These are phyloP conservation scores for Dalbergia oliveri DNA, from an alignment of 306 rosid species.

Conservation along the genomic window DNA sequence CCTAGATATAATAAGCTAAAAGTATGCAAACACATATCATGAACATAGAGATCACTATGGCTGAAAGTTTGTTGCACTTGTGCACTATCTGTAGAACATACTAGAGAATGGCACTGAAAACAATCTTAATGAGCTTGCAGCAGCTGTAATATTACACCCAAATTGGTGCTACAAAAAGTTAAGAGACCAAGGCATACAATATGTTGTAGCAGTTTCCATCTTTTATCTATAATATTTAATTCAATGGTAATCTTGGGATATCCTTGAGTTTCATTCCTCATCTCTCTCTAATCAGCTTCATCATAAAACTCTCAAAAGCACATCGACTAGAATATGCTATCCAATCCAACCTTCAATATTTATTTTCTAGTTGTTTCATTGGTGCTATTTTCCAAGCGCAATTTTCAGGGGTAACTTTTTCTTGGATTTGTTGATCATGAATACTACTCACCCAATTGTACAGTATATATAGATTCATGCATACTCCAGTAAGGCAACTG, in stretches of 20 bases:
- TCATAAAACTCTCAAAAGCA: constrained; percentile 31
- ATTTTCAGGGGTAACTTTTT: constrained; percentile 10
- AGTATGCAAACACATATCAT: background rate
- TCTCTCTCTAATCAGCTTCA: background rate
- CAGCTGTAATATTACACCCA: constrained; percentile 26
- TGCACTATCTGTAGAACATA: constrained; percentile 12
- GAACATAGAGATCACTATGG: background rate
- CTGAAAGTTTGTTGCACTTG: constrained; percentile 12
- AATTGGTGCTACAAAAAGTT: constrained; percentile 3
- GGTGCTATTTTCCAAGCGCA: background rate
- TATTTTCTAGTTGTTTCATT: constrained; percentile 4
- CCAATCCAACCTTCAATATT: constrained; percentile 7
- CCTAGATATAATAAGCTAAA: constrained; percentile 19
- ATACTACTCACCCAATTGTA: constrained; percentile 46
- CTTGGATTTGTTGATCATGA: constrained; percentile 13
- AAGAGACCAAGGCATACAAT: constrained; percentile 9
- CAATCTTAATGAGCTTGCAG: constrained; percentile 1
- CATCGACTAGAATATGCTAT: background rate
- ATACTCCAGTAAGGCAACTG: constrained; percentile 70
- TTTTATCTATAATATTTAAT: background rate
- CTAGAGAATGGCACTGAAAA: background rate
- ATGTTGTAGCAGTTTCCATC: background rate
- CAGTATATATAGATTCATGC: constrained; percentile 67
- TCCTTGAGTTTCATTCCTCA: constrained; percentile 2
- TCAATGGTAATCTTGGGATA: background rate